These are phyloP conservation scores for Sugiyamaella qingdaonensis DNA, from an alignment of 805 yeast genomes.

Conservation along the genomic window DNA sequence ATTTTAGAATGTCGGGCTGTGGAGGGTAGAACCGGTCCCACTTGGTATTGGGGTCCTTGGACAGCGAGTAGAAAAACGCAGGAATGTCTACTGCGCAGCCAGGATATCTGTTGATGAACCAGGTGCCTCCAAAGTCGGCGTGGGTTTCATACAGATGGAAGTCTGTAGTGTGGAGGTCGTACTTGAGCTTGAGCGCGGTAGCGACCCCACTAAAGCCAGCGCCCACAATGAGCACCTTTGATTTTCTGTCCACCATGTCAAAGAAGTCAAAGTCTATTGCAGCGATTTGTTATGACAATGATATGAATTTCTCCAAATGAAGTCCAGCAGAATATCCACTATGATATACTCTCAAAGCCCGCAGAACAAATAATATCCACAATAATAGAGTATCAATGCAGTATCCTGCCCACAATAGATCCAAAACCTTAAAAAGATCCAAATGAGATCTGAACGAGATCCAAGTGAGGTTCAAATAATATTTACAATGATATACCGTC, in stretches of 20 bases:
- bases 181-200: slow-evolving; percentile 8
- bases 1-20: slow-evolving; percentile 14
- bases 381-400: too few species aligned
- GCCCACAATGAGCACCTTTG: slow-evolving; percentile 11
- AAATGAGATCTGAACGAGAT: too few species aligned
- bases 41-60: slow-evolving; percentile 19
- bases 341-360: too few species aligned
- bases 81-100: slow-evolving; percentile 23
- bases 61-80: slow-evolving; percentile 20
- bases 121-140: slow-evolving; percentile 22
- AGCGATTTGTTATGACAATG: too few species aligned
- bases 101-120: slow-evolving; percentile 23
- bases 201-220: slow-evolving; percentile 16
- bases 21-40: slow-evolving; percentile 19
- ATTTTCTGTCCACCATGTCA: not conserved
- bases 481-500: too few species aligned
- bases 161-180: slow-evolving; percentile 12
- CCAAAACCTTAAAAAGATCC: too few species aligned
- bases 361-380: too few species aligned
- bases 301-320: too few species aligned
- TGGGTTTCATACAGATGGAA: slow-evolving; percentile 16
- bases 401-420: too few species aligned
- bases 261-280: too few species aligned
- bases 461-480: too few species aligned
- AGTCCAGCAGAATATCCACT: too few species aligned